Evolutionary conservation across 2,329 filamentous ascomycete genomes (phyloP).

Genomic region (Penicillium concentricum): DNA sequence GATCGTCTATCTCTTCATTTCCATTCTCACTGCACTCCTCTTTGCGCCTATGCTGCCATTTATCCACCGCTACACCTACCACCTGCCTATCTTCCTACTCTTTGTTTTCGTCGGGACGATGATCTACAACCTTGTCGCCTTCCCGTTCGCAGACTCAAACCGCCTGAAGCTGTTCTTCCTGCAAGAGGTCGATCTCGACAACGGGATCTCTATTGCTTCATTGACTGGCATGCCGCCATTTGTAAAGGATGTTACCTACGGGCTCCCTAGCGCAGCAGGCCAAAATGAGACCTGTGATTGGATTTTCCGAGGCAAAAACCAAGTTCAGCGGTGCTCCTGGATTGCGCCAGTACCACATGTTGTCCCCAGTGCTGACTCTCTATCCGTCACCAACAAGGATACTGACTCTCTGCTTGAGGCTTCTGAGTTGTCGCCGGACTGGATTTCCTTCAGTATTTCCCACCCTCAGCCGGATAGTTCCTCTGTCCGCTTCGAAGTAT

Average conservation of each 20-base stretch:
- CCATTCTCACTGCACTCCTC: constrained; percentile 66
- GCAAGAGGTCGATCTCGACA: constrained; percentile 75
- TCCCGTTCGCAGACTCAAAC: constrained; percentile 79
- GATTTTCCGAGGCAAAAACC: constrained; percentile 16
- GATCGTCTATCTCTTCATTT: constrained; percentile 68
- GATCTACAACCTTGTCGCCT: constrained; percentile 81
- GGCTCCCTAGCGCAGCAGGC: constrained; percentile 69
- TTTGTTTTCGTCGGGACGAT: constrained; percentile 71
- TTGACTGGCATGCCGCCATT: constrained; percentile 68
- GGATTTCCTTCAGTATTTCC: constrained; percentile 66
- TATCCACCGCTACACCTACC: constrained; percentile 79
- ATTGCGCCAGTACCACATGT: constrained; percentile 66
- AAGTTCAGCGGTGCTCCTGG: constrained; percentile 64
- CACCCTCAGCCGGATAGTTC: constrained; percentile 41
- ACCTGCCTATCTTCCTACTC: constrained; percentile 75
- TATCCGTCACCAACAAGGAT: not conserved
- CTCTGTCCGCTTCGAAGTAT: constrained; percentile 62
- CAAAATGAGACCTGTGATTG: constrained; percentile 56
- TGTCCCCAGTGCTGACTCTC: constrained; percentile 42
- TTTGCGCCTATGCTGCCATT: constrained; percentile 78
- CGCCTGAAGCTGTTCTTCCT: constrained; percentile 86
- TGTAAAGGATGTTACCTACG: constrained; percentile 63
- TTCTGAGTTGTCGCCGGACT: constrained; percentile 50
- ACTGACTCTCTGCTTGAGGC: not conserved
- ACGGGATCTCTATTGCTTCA: constrained; percentile 66